Conservation (phyloP, 2,329 filamentous ascomycete species). For the Cladophialophora chaetospira region DNA sequence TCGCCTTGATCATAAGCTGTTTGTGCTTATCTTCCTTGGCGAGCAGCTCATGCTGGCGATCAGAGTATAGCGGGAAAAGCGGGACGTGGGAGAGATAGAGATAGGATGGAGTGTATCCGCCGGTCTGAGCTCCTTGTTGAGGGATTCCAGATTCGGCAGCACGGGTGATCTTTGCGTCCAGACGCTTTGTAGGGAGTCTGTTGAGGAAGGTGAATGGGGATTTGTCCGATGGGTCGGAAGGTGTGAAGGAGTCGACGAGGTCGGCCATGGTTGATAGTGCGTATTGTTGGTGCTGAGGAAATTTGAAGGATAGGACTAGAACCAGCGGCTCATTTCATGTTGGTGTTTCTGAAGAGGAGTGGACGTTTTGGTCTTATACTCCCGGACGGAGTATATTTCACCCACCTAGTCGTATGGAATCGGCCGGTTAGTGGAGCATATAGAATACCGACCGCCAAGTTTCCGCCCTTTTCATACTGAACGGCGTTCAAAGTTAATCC, state of each 20-base stretch:
- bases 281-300: background rate
- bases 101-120: background rate
- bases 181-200: background rate
- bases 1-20: background rate
- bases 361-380: no score
- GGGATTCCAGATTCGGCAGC: background rate
- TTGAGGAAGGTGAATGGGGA: background rate
- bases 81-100: background rate
- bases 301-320: no score
- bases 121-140: background rate
- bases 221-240: background rate
- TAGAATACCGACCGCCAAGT: no score
- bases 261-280: background rate
- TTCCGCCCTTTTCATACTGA: no score
- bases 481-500: no score
- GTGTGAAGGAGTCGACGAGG: background rate
- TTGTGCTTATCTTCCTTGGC: background rate
- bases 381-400: no score
- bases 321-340: no score
- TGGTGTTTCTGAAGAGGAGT: no score
- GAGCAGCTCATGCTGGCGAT: background rate
- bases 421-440: no score
- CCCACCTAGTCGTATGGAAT: no score
- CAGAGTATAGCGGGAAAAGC: background rate
- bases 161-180: background rate